Evolutionary conservation across 495 filamentous ascomycete species (phyloP).

Genomic region (Jackrogersella minutella): DNA sequence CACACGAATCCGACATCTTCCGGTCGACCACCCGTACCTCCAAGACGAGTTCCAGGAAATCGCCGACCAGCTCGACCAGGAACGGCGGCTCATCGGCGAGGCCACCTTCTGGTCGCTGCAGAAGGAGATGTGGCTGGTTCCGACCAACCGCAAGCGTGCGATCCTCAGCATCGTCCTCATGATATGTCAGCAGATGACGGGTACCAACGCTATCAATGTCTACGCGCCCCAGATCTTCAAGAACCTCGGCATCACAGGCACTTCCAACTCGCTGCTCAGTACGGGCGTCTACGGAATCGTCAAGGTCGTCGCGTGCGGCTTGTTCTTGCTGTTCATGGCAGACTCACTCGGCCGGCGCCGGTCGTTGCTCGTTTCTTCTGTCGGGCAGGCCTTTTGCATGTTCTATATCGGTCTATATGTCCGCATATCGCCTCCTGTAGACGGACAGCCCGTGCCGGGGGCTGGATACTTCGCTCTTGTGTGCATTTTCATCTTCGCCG

Average conservation of each 20-base stretch:
- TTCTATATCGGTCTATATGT: slow-evolving; percentile 84
- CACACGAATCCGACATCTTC: slow-evolving; percentile 62
- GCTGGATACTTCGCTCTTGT: slow-evolving; percentile 72
- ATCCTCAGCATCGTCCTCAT: slow-evolving; percentile 68
- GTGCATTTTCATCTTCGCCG: slow-evolving; percentile 77
- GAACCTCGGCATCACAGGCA: slow-evolving; percentile 63
- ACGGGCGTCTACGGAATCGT: slow-evolving; percentile 72
- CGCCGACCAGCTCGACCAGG: slow-evolving; percentile 71
- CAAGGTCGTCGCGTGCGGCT: slow-evolving; percentile 62
- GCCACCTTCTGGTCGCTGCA: slow-evolving; percentile 69
- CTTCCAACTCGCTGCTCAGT: slow-evolving; percentile 62
- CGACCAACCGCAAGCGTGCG: slow-evolving; percentile 69
- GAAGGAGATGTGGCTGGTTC: slow-evolving; percentile 75
- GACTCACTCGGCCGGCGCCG: slow-evolving; percentile 75
- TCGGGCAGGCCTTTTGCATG: slow-evolving; percentile 75
- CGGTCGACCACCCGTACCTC: slow-evolving; percentile 68
- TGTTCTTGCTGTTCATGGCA: slow-evolving; percentile 74
- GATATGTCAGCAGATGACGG: slow-evolving; percentile 77
- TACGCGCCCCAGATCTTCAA: slow-evolving; percentile 77
- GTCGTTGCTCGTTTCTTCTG: slow-evolving; percentile 76
- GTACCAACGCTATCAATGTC: slow-evolving; percentile 71
- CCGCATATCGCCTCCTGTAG: slow-evolving; percentile 69
- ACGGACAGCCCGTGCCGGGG: slow-evolving; percentile 47
- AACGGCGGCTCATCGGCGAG: slow-evolving; percentile 68
- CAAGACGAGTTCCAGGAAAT: slow-evolving; percentile 73